Conservation (phyloP, 1,284 basidiomycete species). For the Xanthoconium separans region DNA sequence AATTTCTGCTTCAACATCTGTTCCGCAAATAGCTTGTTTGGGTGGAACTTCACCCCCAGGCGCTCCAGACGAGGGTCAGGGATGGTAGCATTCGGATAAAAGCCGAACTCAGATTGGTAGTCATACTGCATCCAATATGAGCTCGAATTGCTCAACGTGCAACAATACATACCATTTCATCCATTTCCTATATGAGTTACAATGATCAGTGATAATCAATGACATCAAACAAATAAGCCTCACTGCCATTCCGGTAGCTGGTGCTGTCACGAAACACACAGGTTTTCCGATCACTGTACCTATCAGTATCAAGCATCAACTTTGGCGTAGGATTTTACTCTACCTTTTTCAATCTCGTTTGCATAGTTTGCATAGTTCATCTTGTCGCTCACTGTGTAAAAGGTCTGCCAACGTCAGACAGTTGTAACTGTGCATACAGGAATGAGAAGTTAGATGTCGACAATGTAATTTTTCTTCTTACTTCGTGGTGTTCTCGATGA, state of each 20-base stretch:
- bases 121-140: slow-evolving; percentile 15
- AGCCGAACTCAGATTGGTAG: slow-evolving; percentile 25
- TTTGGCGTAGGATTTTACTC: background rate
- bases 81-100: slow-evolving; percentile 21
- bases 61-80: slow-evolving; percentile 28
- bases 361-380: slow-evolving; percentile 23
- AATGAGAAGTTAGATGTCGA: too few relatives aligned
- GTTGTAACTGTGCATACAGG: too few relatives aligned
- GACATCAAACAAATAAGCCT: background rate
- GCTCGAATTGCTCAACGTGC: background rate
- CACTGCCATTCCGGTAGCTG: slow-evolving; percentile 19
- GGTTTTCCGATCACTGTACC: slow-evolving; percentile 24
- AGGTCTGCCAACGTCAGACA: too few relatives aligned
- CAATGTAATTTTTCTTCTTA: too few relatives aligned
- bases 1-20: slow-evolving; percentile 20
- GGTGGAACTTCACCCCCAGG: slow-evolving; percentile 29
- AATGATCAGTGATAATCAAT: background rate
- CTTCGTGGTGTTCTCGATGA: slow-evolving; percentile 32
- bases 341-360: slow-evolving; percentile 20
- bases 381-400: slow-evolving; percentile 26
- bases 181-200: slow-evolving; percentile 17
- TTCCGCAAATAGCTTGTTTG: slow-evolving; percentile 21
- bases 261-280: slow-evolving; percentile 21
- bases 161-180: slow-evolving; percentile 27
- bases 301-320: background rate